Conservation (phyloP, 1,284 basidiomycete genomes). For the Taiwanofungus camphoratus region DNA sequence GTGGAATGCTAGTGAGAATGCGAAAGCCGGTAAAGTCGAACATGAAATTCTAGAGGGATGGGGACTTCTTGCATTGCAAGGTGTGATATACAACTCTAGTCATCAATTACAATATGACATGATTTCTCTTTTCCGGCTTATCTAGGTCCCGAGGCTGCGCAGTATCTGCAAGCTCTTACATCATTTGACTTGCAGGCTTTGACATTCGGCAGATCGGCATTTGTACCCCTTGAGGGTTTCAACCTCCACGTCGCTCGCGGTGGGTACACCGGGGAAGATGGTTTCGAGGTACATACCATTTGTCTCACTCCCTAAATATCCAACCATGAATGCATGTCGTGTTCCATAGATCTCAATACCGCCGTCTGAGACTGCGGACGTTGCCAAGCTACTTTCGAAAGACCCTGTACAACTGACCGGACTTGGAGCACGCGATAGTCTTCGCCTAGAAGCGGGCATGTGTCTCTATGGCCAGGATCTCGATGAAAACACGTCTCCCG, state of each 20-base stretch:
- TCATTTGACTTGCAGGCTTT: slow-evolving; percentile 67
- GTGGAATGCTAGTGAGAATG: slow-evolving; percentile 65
- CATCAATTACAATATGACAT: not conserved
- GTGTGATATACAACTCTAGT: slow-evolving; percentile 29
- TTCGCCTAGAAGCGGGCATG: slow-evolving; percentile 96
- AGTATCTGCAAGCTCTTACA: slow-evolving; percentile 72
- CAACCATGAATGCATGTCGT: slow-evolving; percentile 1
- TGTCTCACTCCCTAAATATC: not conserved
- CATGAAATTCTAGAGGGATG: slow-evolving; percentile 80
- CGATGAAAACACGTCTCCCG: slow-evolving; percentile 80
- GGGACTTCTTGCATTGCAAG: slow-evolving; percentile 91
- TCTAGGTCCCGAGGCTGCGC: slow-evolving; percentile 76
- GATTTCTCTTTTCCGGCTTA: not conserved
- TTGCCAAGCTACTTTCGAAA: slow-evolving; percentile 70
- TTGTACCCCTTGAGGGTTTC: slow-evolving; percentile 71
- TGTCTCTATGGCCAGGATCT: slow-evolving; percentile 96
- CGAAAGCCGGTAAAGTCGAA: slow-evolving; percentile 59
- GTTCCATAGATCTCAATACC: slow-evolving; percentile 79
- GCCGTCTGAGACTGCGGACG: slow-evolving; percentile 64
- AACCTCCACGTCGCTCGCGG: slow-evolving; percentile 91
- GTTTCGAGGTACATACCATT: slow-evolving; percentile 72
- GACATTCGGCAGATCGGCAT: slow-evolving; percentile 79
- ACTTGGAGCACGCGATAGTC: slow-evolving; percentile 88
- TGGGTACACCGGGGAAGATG: slow-evolving; percentile 98
- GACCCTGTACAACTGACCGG: slow-evolving; percentile 82